Evolutionary conservation across 2,329 filamentous ascomycete species (phyloP).

Genomic region (Venturia pyrina): DNA sequence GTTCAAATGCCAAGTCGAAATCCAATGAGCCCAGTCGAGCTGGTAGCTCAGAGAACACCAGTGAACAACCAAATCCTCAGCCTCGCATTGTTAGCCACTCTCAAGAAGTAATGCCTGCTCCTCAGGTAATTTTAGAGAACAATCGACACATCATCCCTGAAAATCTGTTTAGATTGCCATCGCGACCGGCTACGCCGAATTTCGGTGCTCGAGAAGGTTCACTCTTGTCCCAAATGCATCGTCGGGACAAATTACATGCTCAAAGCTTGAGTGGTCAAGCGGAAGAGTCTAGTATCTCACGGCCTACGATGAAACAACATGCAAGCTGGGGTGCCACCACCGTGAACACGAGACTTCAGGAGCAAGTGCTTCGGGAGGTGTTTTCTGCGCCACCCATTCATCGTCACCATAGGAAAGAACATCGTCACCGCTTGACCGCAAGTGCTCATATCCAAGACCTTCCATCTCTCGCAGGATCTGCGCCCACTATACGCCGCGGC

Average conservation of each 20-base stretch:
- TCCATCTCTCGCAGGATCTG: slow-evolving; percentile 16
- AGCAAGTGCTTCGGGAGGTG: slow-evolving; percentile 86
- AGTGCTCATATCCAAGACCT: neutral
- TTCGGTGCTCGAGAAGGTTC: slow-evolving; percentile 19
- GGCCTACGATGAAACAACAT: slow-evolving; percentile 38
- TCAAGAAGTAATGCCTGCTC: slow-evolving; percentile 62
- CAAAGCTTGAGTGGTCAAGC: neutral
- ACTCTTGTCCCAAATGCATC: slow-evolving; percentile 24
- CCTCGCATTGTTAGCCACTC: slow-evolving; percentile 62
- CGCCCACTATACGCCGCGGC: slow-evolving; percentile 26
- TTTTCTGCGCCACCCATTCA: slow-evolving; percentile 78
- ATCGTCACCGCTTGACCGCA: neutral
- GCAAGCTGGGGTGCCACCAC: slow-evolving; percentile 80
- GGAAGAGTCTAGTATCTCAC: slow-evolving; percentile 17
- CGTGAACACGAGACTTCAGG: slow-evolving; percentile 77
- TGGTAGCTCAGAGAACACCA: slow-evolving; percentile 7
- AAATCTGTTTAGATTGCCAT: slow-evolving; percentile 61
- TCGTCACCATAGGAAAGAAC: slow-evolving; percentile 41
- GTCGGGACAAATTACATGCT: slow-evolving; percentile 15
- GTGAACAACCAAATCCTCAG: slow-evolving; percentile 19
- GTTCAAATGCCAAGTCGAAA: slow-evolving; percentile 14
- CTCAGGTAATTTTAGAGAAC: slow-evolving; percentile 87
- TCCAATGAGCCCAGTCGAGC: slow-evolving; percentile 8
- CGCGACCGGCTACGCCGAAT: slow-evolving; percentile 24
- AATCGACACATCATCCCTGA: slow-evolving; percentile 89